Percentiles rank a stretch among this genome's conserved stretches.
These are phyloP conservation scores for Pisolithus sp. DNA, from an alignment of 768 basidiomycete genomes.

Conservation along the genomic window DNA sequence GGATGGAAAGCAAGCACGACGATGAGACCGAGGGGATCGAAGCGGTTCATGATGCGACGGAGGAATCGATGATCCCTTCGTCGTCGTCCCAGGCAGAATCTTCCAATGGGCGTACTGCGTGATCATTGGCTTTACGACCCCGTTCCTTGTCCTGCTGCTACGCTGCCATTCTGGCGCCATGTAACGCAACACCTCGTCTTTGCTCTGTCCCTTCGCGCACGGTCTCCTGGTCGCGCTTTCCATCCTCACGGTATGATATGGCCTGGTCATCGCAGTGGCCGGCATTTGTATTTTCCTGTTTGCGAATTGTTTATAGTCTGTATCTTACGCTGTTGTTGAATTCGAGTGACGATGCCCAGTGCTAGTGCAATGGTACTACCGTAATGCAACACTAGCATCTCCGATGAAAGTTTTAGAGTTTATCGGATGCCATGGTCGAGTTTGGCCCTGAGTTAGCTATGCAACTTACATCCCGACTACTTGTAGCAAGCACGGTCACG, in stretches of 20 bases:
- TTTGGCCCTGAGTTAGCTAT: too few relatives aligned
- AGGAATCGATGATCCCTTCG: slow-evolving; percentile 10
- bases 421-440: too few relatives aligned
- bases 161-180: slow-evolving; percentile 4
- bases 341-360: too few relatives aligned
- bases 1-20: slow-evolving; percentile 37
- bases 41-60: slow-evolving; percentile 9
- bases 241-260: slow-evolving; percentile 21
- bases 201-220: slow-evolving; percentile 1
- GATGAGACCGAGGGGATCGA: slow-evolving; percentile 18
- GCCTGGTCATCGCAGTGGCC: slow-evolving; percentile 1
- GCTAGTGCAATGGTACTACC: too few relatives aligned
- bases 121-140: slow-evolving; percentile 1
- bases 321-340: slow-evolving; percentile 6
- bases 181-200: background rate
- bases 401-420: too few relatives aligned
- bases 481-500: too few relatives aligned
- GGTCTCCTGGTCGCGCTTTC: slow-evolving; percentile 11
- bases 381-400: too few relatives aligned
- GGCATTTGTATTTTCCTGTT: slow-evolving; percentile 2
- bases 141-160: slow-evolving; percentile 3
- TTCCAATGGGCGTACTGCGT: slow-evolving; percentile 5
- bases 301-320: slow-evolving; percentile 4
- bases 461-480: too few relatives aligned
- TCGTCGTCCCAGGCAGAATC: slow-evolving; percentile 8